These are phyloP conservation scores for Amylocystis lapponica DNA, from an alignment of 768 basidiomycete genomes.

Conservation along the genomic window DNA sequence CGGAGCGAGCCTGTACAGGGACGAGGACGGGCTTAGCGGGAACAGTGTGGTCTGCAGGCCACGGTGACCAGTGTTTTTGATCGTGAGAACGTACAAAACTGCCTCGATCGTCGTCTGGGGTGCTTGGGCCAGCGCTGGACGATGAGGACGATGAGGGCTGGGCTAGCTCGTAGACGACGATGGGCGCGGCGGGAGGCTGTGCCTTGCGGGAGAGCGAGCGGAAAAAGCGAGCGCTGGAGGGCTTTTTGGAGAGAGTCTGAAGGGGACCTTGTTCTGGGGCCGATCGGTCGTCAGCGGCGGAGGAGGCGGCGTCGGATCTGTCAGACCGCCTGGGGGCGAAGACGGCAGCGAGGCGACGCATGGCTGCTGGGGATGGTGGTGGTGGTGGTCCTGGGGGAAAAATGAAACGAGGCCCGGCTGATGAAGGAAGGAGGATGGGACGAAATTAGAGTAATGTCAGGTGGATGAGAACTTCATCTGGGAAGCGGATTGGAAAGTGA, in stretches of 20 bases:
- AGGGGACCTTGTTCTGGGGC: conserved; percentile 4
- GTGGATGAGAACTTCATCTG: conserved; percentile 3
- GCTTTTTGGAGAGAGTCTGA: conserved; percentile 8
- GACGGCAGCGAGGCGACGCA: conserved; percentile 42
- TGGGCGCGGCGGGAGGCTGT: no score
- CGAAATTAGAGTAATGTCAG: conserved; percentile 8
- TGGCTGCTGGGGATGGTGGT: conserved; percentile 3
- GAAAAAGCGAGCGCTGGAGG: conserved; percentile 18
- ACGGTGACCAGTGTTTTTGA: neutral
- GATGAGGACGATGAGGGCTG: conserved; percentile 45
- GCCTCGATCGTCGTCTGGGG: conserved; percentile 50
- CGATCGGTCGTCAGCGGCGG: conserved; percentile 12
- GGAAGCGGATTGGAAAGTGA: neutral
- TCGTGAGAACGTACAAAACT: conserved; percentile 5
- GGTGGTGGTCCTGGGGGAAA: conserved; percentile 3
- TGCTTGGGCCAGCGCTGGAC: conserved; percentile 48
- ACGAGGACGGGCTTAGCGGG: conserved; percentile 5
- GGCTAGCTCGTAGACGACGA: conserved; percentile 22
- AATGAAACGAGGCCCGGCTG: neutral
- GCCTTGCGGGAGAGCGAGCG: conserved; percentile 16
- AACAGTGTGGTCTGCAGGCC: conserved; percentile 9
- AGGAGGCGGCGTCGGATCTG: conserved; percentile 30
- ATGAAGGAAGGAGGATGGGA: conserved; percentile 1
- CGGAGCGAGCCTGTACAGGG: conserved; percentile 9
- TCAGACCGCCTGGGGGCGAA: conserved; percentile 39